Evolutionary conservation across 306 rosid genomes (phyloP).

Genomic region (Sicyos baderoa): DNA sequence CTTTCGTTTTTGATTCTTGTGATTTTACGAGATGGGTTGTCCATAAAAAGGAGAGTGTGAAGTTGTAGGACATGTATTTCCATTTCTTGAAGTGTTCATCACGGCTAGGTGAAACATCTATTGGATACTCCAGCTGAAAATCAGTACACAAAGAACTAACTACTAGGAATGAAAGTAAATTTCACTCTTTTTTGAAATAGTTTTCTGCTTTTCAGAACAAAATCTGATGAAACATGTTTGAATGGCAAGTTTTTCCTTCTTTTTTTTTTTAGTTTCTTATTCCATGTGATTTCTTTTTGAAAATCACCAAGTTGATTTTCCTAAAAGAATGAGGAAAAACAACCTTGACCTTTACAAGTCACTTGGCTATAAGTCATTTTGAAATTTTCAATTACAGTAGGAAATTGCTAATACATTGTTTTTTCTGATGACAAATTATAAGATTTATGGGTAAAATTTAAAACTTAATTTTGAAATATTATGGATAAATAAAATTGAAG

Average conservation of each 20-base stretch:
- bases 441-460: not conserved
- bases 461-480: not conserved
- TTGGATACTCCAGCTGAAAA: constrained; percentile 70
- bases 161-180: not conserved
- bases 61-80: constrained; percentile 68
- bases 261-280: not conserved
- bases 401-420: not conserved
- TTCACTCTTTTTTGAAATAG: not conserved
- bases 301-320: not conserved
- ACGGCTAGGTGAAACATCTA: constrained; percentile 45
- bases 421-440: not conserved
- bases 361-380: not conserved
- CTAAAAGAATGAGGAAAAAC: not conserved
- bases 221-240: not conserved
- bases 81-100: constrained; percentile 54
- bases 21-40: constrained; percentile 70
- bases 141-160: too few relatives aligned
- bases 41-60: constrained; percentile 69
- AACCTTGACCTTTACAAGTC: not conserved
- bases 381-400: not conserved
- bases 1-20: constrained; percentile 36
- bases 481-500: not conserved
- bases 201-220: not conserved
- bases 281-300: not conserved
- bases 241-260: not conserved